Evolutionary conservation across 768 basidiomycete genomes (phyloP), one percentile per base, ranked within the genome.

Genomic region (Kwoniella heveanensis): DNA sequence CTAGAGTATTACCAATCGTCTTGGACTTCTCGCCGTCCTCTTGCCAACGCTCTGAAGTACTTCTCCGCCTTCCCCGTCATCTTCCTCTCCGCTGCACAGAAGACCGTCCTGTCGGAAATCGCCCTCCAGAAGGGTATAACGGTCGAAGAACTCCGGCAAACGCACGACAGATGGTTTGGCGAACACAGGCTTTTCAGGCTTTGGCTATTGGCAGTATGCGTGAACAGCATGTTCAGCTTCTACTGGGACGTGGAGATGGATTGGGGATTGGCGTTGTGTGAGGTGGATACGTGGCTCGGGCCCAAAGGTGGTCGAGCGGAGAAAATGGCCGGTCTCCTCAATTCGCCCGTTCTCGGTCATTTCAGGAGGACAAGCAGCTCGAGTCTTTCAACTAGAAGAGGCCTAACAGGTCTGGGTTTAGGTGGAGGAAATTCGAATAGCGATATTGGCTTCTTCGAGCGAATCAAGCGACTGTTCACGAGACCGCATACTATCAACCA

Each of bases 181-280:
- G 89, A 90, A 72, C 87, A 89, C 75, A 84, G 83, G 2, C 82
- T 94, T 19, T 94, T 94, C 81, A 85, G 88, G 62, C 82, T 95
- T 57, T 97, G 93, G 93, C 79, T 97, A 17, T 79, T 96, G 49
- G 86, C 88, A 10, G 93, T 91, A 24, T 84, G 86, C 36, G 78
- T 95, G 72, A 98, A 98, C 80, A 95, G 94, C 2, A 78, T 90
- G 29, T 99, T 92, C 80, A 94, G 93, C 2, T 98, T 95, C 79
- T 99, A 92, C 91, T 99, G 96, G 96, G 96, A 98, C 80, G 85
- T 98, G 47, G 92, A 91, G 52, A 91, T 95, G 78, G 96, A 99
- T 77, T 99, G 95, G 94, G 96, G 96, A 5, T 83, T 99, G 58
- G 85, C 87, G 49, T 81, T 97, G 47, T 82, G 98, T 62, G 84